Percentiles rank a stretch among this genome's conserved stretches.
These are phyloP conservation scores for Camellia oleifera DNA, from an alignment of 179 eudicot species.

Conservation along the genomic window DNA sequence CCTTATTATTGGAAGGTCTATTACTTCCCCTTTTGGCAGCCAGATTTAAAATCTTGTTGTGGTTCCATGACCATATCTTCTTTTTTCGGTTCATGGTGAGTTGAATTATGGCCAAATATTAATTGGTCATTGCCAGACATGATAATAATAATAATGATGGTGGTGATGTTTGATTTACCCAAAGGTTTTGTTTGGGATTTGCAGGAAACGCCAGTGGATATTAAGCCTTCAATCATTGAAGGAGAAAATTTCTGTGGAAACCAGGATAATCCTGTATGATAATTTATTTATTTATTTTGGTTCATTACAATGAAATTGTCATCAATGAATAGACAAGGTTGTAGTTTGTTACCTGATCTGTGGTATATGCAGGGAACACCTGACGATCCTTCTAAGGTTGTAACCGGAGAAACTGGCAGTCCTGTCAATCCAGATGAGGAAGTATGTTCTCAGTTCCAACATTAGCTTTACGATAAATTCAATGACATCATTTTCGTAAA, in stretches of 20 bases:
- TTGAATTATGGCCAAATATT: not conserved
- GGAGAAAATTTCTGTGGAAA: conserved; percentile 16
- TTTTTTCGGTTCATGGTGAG: not conserved
- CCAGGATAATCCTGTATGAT: conserved; percentile 21
- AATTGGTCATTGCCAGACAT: not conserved
- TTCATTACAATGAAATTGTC: not conserved
- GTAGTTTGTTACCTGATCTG: conserved; percentile 9
- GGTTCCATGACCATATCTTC: not conserved
- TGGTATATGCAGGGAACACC: conserved; percentile 17
- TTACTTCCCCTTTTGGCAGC: not conserved
- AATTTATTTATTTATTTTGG: not conserved
- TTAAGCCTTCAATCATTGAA: conserved; percentile 23
- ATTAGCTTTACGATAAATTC: not conserved
- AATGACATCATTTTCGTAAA: not conserved
- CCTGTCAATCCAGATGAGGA: conserved; percentile 19
- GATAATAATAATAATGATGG: not conserved
- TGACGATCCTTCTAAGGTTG: conserved; percentile 21
- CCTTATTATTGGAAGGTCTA: not conserved
- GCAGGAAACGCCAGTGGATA: conserved; percentile 32
- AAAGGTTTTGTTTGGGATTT: conserved; percentile 12
- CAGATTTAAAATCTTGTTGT: too few species aligned
- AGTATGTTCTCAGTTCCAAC: conserved; percentile 14
- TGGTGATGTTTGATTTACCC: not conserved
- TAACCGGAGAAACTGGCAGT: conserved; percentile 10
- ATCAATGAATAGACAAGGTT: not conserved